Evolutionary conservation across 1,139 yeast genomes (phyloP).

Genomic region (Candida sanyaensis): DNA sequence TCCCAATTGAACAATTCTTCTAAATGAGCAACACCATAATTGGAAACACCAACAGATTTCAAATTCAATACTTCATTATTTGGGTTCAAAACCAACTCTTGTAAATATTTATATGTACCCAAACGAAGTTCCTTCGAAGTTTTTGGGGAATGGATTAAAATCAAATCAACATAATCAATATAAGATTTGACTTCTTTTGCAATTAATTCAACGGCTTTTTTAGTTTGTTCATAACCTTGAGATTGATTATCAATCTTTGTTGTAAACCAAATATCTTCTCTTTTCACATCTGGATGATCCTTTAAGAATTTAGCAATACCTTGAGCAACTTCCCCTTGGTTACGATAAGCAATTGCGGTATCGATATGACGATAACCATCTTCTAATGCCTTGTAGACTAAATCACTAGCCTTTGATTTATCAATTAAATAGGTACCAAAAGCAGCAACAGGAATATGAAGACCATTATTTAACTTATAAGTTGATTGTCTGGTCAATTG

Average conservation of each 20-base stretch:
- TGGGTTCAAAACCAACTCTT: constrained; percentile 33
- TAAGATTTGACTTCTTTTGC: constrained; percentile 30
- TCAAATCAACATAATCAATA: constrained; percentile 50
- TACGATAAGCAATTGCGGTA: constrained; percentile 49
- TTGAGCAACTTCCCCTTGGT: constrained; percentile 47
- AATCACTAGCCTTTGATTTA: constrained; percentile 22
- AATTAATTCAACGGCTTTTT: constrained; percentile 47
- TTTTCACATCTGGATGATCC: constrained; percentile 32
- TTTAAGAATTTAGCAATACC: constrained; percentile 43
- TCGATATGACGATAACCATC: constrained; percentile 68
- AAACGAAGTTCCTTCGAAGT: constrained; percentile 31
- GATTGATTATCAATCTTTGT: constrained; percentile 65
- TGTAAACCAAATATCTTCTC: constrained; percentile 40
- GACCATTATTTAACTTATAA: constrained; percentile 39
- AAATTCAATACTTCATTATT: constrained; percentile 28
- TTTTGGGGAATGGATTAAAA: constrained; percentile 38
- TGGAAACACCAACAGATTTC: constrained; percentile 46
- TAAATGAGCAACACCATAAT: constrained; percentile 36
- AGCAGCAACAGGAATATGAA: constrained; percentile 41
- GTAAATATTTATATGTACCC: constrained; percentile 43
- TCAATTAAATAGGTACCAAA: constrained; percentile 38
- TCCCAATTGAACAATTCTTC: constrained; percentile 39
- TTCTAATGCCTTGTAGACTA: constrained; percentile 46
- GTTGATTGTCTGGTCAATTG: constrained; percentile 30
- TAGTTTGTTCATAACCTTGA: constrained; percentile 61